A percentile compares a stretch with the other conserved stretches of the same genome.
Conservation (phyloP, 202 grass and related monocot genomes). For the Zoysia matrella region DNA sequence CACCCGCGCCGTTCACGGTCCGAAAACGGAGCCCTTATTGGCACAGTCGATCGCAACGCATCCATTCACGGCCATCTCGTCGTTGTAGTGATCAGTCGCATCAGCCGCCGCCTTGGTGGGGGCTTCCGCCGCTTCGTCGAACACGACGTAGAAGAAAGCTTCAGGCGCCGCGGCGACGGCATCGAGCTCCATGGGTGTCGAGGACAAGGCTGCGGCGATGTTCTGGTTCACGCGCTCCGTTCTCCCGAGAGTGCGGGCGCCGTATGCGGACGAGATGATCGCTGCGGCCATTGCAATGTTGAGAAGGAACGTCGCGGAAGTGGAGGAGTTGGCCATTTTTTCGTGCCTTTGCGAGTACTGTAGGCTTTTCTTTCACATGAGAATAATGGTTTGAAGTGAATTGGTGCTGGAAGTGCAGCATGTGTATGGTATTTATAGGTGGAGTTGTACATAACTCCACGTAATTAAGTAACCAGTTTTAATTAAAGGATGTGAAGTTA, state of each 20-base stretch:
- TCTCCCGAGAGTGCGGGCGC: not conserved
- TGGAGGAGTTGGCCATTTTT: not conserved
- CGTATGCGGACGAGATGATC: not conserved
- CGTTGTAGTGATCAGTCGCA: not conserved
- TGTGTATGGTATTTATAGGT: not conserved
- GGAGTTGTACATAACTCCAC: not conserved
- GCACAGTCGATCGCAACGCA: not conserved
- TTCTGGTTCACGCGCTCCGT: not conserved
- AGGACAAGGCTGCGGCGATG: not conserved
- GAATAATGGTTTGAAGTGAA: not conserved
- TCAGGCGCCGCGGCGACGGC: not conserved
- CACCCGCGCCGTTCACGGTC: not conserved
- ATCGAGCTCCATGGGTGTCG: too few species aligned
- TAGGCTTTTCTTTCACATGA: not conserved
- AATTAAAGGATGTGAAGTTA: not conserved
- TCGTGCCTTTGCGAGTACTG: not conserved
- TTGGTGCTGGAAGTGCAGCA: not conserved
- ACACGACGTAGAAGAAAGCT: not conserved
- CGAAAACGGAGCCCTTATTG: not conserved
- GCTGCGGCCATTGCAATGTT: too few species aligned
- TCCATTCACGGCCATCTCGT: not conserved
- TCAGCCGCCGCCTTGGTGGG: not conserved
- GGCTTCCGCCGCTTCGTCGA: not conserved
- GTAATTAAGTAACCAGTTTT: too few species aligned
- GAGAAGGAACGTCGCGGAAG: not conserved